These are phyloP conservation scores for Sordariomycetes sp. DNA, from an alignment of 2,329 filamentous ascomycete genomes.

Conservation along the genomic window DNA sequence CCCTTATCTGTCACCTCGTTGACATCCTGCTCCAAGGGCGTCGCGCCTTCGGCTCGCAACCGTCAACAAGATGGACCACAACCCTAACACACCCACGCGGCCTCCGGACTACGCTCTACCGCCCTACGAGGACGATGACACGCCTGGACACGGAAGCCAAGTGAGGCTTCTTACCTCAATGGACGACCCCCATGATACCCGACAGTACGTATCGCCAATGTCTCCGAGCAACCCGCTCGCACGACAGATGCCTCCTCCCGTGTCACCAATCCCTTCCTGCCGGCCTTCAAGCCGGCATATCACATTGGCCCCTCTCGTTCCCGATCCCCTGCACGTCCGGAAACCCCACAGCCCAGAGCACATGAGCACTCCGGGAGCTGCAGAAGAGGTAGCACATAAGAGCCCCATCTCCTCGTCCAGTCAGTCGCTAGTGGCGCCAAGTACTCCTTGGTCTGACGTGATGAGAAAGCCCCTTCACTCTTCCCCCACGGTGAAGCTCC, in stretches of 20 bases:
- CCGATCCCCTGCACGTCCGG: background rate
- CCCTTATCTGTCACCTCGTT: background rate
- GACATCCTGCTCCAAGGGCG: background rate
- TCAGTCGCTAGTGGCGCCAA: constrained; percentile 1
- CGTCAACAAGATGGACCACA: constrained; percentile 3
- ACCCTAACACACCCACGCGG: constrained; percentile 24
- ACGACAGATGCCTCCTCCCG: constrained; percentile 3
- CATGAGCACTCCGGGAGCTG: background rate
- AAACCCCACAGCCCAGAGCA: constrained; percentile 2
- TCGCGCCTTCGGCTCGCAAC: background rate
- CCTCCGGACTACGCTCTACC: constrained; percentile 49
- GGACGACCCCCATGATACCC: constrained; percentile 39
- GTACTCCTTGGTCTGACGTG: background rate
- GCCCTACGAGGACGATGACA: constrained; percentile 42
- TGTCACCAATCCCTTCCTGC: constrained; percentile 2
- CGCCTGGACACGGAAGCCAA: constrained; percentile 29
- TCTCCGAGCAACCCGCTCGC: constrained; percentile 4
- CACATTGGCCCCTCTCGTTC: constrained; percentile 1
- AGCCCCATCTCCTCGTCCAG: background rate
- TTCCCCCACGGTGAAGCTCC: constrained; percentile 37
- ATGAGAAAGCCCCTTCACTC: background rate
- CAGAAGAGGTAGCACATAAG: background rate
- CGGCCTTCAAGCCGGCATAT: background rate
- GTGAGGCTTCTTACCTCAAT: constrained; percentile 53
- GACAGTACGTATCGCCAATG: constrained; percentile 44